Evolutionary conservation across 495 filamentous ascomycete genomes (phyloP).

Genomic region (Tetracladium marchalianum): DNA sequence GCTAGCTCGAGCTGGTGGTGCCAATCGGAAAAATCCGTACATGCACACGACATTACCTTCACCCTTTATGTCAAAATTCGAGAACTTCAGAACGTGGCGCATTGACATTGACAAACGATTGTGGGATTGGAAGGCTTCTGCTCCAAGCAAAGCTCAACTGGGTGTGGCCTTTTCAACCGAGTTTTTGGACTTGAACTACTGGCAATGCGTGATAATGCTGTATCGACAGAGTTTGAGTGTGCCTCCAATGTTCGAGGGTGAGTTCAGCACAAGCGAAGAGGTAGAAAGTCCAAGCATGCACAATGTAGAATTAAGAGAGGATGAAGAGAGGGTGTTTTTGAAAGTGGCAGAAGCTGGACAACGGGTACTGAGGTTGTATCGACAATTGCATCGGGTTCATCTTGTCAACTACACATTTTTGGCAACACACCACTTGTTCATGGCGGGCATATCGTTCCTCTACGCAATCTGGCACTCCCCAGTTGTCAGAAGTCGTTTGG

Average conservation of each 20-base stretch:
- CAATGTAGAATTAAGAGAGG: constrained; percentile 52
- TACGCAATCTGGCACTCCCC: constrained; percentile 97
- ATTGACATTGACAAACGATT: constrained; percentile 76
- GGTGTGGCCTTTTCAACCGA: constrained; percentile 80
- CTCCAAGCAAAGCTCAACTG: constrained; percentile 65
- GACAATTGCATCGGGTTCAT: constrained; percentile 77
- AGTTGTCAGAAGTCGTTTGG: constrained; percentile 71
- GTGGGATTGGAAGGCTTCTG: constrained; percentile 76
- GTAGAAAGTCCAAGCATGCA: constrained; percentile 48
- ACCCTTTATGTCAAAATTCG: constrained; percentile 75
- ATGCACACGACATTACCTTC: constrained; percentile 73
- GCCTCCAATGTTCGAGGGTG: constrained; percentile 72
- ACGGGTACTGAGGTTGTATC: constrained; percentile 81
- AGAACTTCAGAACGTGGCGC: constrained; percentile 81
- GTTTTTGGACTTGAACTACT: constrained; percentile 90
- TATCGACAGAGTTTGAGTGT: constrained; percentile 87
- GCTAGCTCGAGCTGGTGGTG: constrained; percentile 42
- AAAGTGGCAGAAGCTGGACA: constrained; percentile 93
- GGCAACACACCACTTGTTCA: constrained; percentile 95
- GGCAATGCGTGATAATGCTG: constrained; percentile 95
- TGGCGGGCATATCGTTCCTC: constrained; percentile 93
- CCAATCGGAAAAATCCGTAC: constrained; percentile 53
- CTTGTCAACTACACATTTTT: constrained; percentile 94
- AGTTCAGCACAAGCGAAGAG: constrained; percentile 61
- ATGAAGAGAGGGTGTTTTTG: constrained; percentile 83